Conservation (phyloP, 768 basidiomycete genomes). For the Agaricus bisporus region DNA sequence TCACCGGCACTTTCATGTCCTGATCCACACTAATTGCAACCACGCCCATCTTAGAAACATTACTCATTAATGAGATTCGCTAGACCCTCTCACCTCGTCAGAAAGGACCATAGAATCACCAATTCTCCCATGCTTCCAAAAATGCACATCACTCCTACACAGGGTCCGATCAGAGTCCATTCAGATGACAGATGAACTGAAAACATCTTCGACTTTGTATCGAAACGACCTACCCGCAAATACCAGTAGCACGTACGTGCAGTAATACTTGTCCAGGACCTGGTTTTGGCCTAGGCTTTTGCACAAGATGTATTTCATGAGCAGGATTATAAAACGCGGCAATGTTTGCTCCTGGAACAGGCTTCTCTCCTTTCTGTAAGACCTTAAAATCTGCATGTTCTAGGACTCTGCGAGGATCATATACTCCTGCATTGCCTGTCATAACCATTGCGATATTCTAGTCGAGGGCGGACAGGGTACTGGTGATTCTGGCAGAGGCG, state of each 20-base stretch:
- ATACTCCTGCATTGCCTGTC: conserved; percentile 38
- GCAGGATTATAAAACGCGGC: conserved; percentile 61
- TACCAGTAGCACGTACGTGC: conserved; percentile 63
- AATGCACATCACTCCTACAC: conserved; percentile 63
- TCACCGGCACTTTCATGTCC: conserved; percentile 71
- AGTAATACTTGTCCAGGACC: conserved; percentile 62
- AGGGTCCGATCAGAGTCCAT: no score
- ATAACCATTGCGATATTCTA: conserved; percentile 24
- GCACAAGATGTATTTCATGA: conserved; percentile 61
- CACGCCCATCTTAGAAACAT: background rate
- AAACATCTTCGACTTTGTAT: no score
- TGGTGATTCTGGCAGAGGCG: background rate
- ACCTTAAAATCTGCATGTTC: conserved; percentile 51
- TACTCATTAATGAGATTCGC: background rate
- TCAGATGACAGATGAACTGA: no score
- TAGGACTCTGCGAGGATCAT: conserved; percentile 50
- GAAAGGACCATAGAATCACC: conserved; percentile 68
- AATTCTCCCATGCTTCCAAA: conserved; percentile 66
- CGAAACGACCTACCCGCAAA: conserved; percentile 48
- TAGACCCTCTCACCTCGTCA: conserved; percentile 41
- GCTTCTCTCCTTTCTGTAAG: conserved; percentile 43
- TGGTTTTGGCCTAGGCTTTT: conserved; percentile 54
- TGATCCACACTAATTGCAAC: conserved; percentile 46
- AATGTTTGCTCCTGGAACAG: conserved; percentile 43
- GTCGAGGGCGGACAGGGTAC: background rate